Conservation (phyloP, 345 rosid genomes). For the Bretschneidera sinensis region DNA sequence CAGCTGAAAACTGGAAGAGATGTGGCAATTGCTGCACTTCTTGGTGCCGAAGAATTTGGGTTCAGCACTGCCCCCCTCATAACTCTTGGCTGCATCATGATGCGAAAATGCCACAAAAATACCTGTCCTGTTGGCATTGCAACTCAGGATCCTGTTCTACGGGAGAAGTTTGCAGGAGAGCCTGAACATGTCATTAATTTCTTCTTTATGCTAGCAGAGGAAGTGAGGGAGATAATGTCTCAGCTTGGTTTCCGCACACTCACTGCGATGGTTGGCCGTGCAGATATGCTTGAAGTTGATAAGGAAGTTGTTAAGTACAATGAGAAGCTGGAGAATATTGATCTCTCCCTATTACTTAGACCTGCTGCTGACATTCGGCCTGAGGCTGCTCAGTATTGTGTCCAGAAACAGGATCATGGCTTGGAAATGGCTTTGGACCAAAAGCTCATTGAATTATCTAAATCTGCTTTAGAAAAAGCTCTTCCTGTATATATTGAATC, state of each 20-base stretch:
- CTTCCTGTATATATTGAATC: slow-evolving; percentile 83
- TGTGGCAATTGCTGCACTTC: slow-evolving; percentile 96
- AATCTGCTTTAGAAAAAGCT: slow-evolving; percentile 71
- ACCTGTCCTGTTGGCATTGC: slow-evolving; percentile 99
- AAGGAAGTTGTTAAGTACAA: slow-evolving; percentile 67
- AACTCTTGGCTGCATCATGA: slow-evolving; percentile 99
- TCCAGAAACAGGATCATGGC: slow-evolving; percentile 94
- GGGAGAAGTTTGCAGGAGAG: slow-evolving; percentile 98
- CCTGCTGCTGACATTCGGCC: slow-evolving; percentile 98
- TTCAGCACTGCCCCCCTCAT: slow-evolving; percentile 99
- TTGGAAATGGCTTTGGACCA: slow-evolving; percentile 93
- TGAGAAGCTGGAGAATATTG: slow-evolving; percentile 86
- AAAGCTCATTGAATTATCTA: slow-evolving; percentile 58
- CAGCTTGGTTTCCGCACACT: slow-evolving; percentile 78
- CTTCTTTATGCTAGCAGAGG: slow-evolving; percentile 99
- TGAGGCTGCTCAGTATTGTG: slow-evolving; percentile 88
- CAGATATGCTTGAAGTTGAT: slow-evolving; percentile 98
- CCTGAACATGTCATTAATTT: slow-evolving; percentile 97
- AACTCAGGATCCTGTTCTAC: slow-evolving; percentile 98
- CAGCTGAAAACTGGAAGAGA: slow-evolving; percentile 99
- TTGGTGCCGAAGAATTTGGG: slow-evolving; percentile 99
- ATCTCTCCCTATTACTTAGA: slow-evolving; percentile 73
- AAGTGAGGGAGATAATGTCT: slow-evolving; percentile 95
- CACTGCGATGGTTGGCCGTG: slow-evolving; percentile 96
- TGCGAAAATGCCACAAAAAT: slow-evolving; percentile 99